These are phyloP conservation scores for Xylaria sp. DNA, from an alignment of 2,329 filamentous ascomycete species.

Conservation along the genomic window DNA sequence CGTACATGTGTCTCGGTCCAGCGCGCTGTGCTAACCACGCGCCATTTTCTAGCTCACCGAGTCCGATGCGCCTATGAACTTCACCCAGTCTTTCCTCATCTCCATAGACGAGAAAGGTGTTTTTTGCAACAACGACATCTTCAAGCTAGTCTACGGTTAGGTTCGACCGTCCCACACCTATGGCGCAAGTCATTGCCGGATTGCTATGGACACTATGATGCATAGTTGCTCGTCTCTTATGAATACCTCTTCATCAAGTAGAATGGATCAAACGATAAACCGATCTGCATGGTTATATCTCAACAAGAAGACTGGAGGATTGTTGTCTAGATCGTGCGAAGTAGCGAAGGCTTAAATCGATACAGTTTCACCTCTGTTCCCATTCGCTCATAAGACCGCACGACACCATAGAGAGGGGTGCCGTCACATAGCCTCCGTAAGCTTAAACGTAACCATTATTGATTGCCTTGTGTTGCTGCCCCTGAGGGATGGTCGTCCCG, in stretches of 20 bases:
- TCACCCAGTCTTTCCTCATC: slow-evolving; percentile 90
- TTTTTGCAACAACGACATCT: slow-evolving; percentile 94
- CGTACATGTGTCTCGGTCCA: slow-evolving; percentile 5
- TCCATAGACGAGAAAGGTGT: slow-evolving; percentile 62
- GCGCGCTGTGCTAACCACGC: slow-evolving; percentile 30
- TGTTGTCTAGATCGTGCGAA: slow-evolving; percentile 27
- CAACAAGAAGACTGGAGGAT: neutral
- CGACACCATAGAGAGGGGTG: neutral
- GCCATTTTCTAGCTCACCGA: slow-evolving; percentile 76
- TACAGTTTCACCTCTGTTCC: slow-evolving; percentile 13
- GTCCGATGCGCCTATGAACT: slow-evolving; percentile 87
- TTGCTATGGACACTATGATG: slow-evolving; percentile 7
- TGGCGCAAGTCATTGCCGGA: slow-evolving; percentile 17
- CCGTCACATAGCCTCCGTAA: neutral
- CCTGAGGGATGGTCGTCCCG: too few relatives aligned
- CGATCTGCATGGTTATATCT: slow-evolving; percentile 6
- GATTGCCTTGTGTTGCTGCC: neutral
- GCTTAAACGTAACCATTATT: neutral
- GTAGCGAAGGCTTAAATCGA: slow-evolving; percentile 24
- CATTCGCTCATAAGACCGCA: neutral
- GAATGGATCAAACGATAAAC: slow-evolving; percentile 4
- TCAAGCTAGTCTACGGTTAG: slow-evolving; percentile 83
- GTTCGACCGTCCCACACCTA: slow-evolving; percentile 7
- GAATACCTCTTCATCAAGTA: slow-evolving; percentile 21
- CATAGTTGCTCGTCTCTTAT: slow-evolving; percentile 7